Base-by-base conservation (phyloP, 768 basidiomycete genomes). In the Gymnopilus junonius region DNA sequence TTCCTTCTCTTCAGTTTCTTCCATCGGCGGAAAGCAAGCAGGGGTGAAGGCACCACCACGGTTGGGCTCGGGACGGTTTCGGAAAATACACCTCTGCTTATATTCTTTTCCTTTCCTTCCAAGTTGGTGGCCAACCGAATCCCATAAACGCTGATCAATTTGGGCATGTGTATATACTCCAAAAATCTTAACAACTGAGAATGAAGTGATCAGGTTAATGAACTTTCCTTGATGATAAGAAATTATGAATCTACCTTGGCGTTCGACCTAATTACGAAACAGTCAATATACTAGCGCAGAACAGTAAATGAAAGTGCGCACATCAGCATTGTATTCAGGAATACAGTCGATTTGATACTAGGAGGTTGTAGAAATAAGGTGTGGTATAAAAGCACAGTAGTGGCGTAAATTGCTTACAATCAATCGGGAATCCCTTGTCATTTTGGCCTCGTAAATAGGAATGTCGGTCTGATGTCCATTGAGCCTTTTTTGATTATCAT, bases 361-460 rank as follows among this genome's bases (percentile, higher is more conserved):
- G 32, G 50, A 21, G n/a, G 15, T 35, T 4, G 25, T 4, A 15
- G n/a, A 40, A 27, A 8, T 32, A 15, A 32, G 39, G 25, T 25
- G 5, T 20, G 14, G 14, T 31, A 34, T 17, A 25, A 20, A 23
- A 32, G 23, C 45, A 42, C 29, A 39, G 15, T 20, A 23, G 29
- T 23, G 40, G 54, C 12, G 8, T 17, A 10, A 25, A 15, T 27
- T 6, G 72, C 82, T 4, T 67, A 86, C 86, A 1, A 88, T 77
- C 23, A 88, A 71, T 11, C 85, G 75, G 23, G 79, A 69, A 64
- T 87, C 84, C 0, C 76, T 67, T 10, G 83, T 84, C 81, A 90
- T 86, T 70, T 89, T 90, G 0, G 90, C 90, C 69, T 90, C 88
- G 56, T 81, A 91, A 10, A 91, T 81, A 0, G 89, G 87, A 2